Evolutionary conservation across 2,329 filamentous ascomycete species (phyloP), one percentile per base, ranked within the genome.

Genomic region (Niveomyces coronatus): DNA sequence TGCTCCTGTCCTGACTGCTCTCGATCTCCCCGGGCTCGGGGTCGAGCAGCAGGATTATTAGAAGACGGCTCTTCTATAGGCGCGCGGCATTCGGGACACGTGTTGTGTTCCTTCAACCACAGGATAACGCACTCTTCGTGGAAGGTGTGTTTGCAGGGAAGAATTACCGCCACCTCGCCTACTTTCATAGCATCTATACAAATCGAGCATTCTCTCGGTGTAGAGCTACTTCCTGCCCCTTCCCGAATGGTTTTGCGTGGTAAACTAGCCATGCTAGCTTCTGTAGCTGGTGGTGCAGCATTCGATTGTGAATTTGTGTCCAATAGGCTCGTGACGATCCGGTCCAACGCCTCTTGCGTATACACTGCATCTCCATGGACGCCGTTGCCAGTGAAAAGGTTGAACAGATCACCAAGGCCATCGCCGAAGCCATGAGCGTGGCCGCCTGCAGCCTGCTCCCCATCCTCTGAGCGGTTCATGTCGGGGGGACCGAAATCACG

Each of bases 81-180:
- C 13, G 72, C 72, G 27, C 84, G 73, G 53, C 84, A 89, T 37
- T 87, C 81, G 1, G 89, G 89, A 51, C 89, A 96, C 0, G 88
- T 94, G 51, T 95, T 87, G 58, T 95, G 88, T 58, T 94, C 84
- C 50, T 74, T 76, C 36, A 96, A 63, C 89, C 89, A 96, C 35
- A 83, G 68, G 17, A 77, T 71, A 23, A 91, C 83, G 51, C 89
- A 96, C 18, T 74, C 67, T 41, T 80, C 79, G 53, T 95, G 89
- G 56, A 94, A 96, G 85, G 86, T 94, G 54, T 98, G 91, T 42
- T 77, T 82, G 61, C 91, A 98, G 0, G 87, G 87, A 35, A 98
- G 61, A 31, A 80, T 71, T 0, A 83, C 74, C 5, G 89, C 85
- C 53, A 84, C 77, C 20, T 84, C 78, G 9, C 78, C 82, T 24